Percentiles rank a stretch among this genome's conserved stretches.
These are phyloP conservation scores for Glebionis coronaria DNA, from an alignment of 129 eudicot genomes.

Conservation along the genomic window DNA sequence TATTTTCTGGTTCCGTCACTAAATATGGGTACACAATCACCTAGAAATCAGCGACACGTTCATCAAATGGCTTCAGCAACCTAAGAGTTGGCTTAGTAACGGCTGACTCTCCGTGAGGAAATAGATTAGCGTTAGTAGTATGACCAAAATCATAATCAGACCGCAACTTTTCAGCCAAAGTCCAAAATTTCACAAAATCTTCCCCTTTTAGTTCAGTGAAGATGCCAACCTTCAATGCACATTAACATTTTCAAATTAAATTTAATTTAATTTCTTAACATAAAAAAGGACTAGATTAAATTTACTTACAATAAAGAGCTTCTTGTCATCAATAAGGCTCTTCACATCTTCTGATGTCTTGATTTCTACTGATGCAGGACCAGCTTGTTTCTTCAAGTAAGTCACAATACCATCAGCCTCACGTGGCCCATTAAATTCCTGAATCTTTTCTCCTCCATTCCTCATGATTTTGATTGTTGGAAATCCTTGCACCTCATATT, in stretches of 20 bases:
- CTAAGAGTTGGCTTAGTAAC: conserved; percentile 62
- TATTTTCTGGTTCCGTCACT: too few species aligned
- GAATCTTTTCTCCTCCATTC: conserved; percentile 55
- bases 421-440: conserved; percentile 71
- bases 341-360: conserved; percentile 56
- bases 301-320: conserved; percentile 46
- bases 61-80: conserved; percentile 88
- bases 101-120: conserved; percentile 56
- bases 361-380: conserved; percentile 71
- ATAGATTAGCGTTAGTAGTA: conserved; percentile 60
- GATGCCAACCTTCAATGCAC: conserved; percentile 49
- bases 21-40: conserved; percentile 31
- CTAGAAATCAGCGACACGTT: conserved; percentile 62
- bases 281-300: background rate
- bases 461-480: conserved; percentile 82
- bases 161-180: conserved; percentile 71
- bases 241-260: too few species aligned
- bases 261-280: background rate
- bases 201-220: conserved; percentile 65
- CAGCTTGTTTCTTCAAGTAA: conserved; percentile 62
- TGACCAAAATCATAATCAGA: conserved; percentile 67
- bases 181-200: conserved; percentile 58
- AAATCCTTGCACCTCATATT: conserved; percentile 54
- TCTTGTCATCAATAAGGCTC: conserved; percentile 43
- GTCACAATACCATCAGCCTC: conserved; percentile 78